Percentiles rank a stretch among this genome's conserved stretches.
These are phyloP conservation scores for Corymbia calophylla DNA, from an alignment of 441 rosid species.

Conservation along the genomic window DNA sequence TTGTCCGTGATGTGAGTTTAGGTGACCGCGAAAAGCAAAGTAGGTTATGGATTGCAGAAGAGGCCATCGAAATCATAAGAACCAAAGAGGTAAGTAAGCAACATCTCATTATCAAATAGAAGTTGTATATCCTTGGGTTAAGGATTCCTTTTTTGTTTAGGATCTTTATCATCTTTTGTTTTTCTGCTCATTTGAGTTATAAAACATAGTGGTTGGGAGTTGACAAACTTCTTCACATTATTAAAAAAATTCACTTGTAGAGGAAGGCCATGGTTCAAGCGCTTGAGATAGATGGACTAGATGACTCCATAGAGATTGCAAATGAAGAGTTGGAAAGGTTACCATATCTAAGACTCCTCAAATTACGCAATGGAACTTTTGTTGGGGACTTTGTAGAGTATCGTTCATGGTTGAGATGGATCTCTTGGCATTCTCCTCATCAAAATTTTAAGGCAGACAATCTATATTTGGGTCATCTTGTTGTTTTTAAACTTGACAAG, in stretches of 20 bases:
- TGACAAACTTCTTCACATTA: no score
- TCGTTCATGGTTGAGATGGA: neutral
- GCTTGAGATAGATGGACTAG: no score
- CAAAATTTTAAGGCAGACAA: neutral
- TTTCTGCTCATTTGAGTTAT: no score
- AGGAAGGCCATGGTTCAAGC: no score
- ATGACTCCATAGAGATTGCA: neutral
- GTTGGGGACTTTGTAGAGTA: neutral
- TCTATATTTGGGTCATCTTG: neutral
- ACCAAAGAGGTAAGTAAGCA: neutral
- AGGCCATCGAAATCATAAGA: neutral
- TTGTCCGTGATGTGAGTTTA: neutral
- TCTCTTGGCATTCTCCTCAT: neutral
- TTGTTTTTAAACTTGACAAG: neutral
- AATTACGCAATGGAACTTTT: no score
- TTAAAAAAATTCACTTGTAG: no score
- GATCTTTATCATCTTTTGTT: no score
- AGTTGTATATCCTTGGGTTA: no score
- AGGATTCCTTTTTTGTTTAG: no score
- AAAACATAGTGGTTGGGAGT: no score
- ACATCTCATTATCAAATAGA: no score
- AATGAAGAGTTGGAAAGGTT: neutral
- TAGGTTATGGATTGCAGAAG: neutral
- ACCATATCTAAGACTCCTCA: neutral
- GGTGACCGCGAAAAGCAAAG: neutral